Base-by-base conservation (phyloP, 495 filamentous ascomycete species). In the Penicillium nucicola region DNA sequence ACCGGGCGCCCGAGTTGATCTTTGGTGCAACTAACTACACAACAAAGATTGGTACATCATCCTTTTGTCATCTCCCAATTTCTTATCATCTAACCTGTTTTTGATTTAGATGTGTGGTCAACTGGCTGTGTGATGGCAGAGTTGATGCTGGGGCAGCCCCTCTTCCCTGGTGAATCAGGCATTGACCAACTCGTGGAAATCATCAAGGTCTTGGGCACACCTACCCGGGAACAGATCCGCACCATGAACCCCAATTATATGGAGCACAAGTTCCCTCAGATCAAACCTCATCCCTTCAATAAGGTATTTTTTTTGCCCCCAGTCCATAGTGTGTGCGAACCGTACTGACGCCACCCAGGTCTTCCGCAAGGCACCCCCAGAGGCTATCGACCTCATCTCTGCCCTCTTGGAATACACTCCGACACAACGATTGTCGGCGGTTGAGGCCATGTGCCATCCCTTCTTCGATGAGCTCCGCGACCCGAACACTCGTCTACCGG, bases 211-310 rank as follows among this genome's bases (percentile, higher is more conserved):
- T 79, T 99, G 48, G 93, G 93, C 18, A 99, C 93, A 13, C 93
- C 95, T 12, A 97, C 93, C n/a, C 80, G 93, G 17, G 93, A 99
- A 60, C 93, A 99, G 61, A 99, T 99, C 63, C 89, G 93, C 46
- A 99, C 93, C 40, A 99, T 99, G 95, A 99, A 99, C 67, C 95
- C 93, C 44, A 99, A 99, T 70, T 97, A 99, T 71, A 99, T 99
- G 93, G 93, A 97, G 72, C 93, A 99, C 73, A 97, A 97, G 73
- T 99, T 99, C 66, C 95, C 93, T 35, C 93, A 99, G 66, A 99
- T 99, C 79, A 99, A 99, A 77, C 93, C 93, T 33, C 93, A 98
- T 63, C 93, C 93, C 10, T 98, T 98, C 79, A 92, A 88, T 66
- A 98, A 97, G 81, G 86, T 88, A 71, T 48, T 56, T 66, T 44